phyloP scores from a whole-genome alignment of 169 alveolate genomes.

The Cryptosporidium viatorum region DNA sequence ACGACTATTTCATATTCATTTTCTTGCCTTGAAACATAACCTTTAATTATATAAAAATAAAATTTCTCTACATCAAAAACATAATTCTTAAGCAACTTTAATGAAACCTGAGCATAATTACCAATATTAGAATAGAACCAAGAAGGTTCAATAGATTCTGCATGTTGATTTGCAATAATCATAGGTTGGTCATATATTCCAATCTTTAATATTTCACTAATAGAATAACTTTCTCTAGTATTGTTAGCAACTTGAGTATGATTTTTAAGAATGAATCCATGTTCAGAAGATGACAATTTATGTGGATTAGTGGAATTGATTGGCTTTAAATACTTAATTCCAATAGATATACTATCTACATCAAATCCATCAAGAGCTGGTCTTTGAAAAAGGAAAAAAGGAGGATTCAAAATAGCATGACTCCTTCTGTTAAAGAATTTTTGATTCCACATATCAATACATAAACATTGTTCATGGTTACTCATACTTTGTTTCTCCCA shows the following conservation, averaged over 20 bases:
- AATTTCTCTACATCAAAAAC: slow-evolving; percentile 71
- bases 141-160: slow-evolving; percentile 54
- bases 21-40: slow-evolving; percentile 72
- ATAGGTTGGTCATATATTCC: slow-evolving; percentile 69
- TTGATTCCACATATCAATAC: slow-evolving; percentile 75
- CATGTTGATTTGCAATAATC: slow-evolving; percentile 41
- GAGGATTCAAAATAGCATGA: slow-evolving; percentile 5
- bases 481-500: slow-evolving; percentile 31
- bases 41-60: slow-evolving; percentile 48
- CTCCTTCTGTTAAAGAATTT: slow-evolving; percentile 9
- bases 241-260: background rate
- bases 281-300: background rate
- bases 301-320: background rate
- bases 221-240: background rate
- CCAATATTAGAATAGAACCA: slow-evolving; percentile 74
- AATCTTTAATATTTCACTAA: slow-evolving; percentile 48
- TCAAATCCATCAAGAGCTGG: slow-evolving; percentile 13
- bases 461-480: slow-evolving; percentile 42
- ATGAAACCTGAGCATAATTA: slow-evolving; percentile 43
- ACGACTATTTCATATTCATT: slow-evolving; percentile 66
- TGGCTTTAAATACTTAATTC: slow-evolving; percentile 40
- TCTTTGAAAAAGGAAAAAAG: slow-evolving; percentile 52
- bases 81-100: slow-evolving; percentile 34
- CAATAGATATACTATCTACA: slow-evolving; percentile 50
- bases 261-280: background rate